A percentile compares a stretch with the other conserved stretches of the same genome.
Evolutionary conservation across 2,329 filamentous ascomycete species (phyloP).

Genomic region (Endothia cerciana): DNA sequence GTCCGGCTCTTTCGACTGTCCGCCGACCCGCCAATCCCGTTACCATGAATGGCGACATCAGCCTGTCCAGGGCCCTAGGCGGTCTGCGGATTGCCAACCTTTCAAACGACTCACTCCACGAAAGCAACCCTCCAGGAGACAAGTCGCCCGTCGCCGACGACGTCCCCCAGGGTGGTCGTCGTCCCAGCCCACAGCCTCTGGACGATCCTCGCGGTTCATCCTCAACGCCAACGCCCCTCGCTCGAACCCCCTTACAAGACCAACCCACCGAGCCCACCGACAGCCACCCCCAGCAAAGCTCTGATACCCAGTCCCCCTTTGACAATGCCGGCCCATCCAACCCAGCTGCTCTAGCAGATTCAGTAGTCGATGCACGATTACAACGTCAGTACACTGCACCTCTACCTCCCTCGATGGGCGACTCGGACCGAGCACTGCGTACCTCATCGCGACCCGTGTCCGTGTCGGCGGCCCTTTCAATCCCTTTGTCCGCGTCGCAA

Average conservation of each 20-base stretch:
- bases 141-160: constrained; percentile 39
- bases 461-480: constrained; percentile 38
- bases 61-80: constrained; percentile 88
- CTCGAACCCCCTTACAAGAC: constrained; percentile 26
- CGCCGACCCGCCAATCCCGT: constrained; percentile 22
- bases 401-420: constrained; percentile 17
- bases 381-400: constrained; percentile 26
- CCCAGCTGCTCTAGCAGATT: constrained; percentile 25
- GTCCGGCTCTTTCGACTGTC: constrained; percentile 23
- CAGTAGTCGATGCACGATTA: background rate
- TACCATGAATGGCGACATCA: constrained; percentile 89
- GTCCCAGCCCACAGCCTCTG: constrained; percentile 29
- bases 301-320: constrained; percentile 11
- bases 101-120: constrained; percentile 67
- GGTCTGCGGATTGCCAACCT: constrained; percentile 94
- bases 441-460: constrained; percentile 39
- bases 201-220: constrained; percentile 15
- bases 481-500: constrained; percentile 35
- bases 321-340: constrained; percentile 19
- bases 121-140: constrained; percentile 39
- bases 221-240: constrained; percentile 27
- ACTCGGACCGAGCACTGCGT: constrained; percentile 26
- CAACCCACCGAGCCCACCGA: constrained; percentile 9
- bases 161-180: constrained; percentile 34
- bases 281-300: constrained; percentile 13